phyloP scores from a whole-genome alignment of 2,329 filamentous ascomycete genomes.

The Apiospora aurea region DNA sequence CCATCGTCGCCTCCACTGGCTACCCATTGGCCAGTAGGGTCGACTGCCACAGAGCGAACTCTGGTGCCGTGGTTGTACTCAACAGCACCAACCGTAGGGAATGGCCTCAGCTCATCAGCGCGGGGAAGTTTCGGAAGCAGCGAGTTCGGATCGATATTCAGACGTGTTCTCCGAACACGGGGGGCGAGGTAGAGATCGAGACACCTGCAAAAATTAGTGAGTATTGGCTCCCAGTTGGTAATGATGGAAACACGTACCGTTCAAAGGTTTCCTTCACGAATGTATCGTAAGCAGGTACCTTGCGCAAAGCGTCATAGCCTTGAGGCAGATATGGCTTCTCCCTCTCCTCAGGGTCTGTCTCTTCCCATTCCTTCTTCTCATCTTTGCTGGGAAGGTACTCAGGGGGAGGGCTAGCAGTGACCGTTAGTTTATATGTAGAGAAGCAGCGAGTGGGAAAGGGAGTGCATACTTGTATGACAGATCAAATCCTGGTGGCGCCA shows the following conservation, averaged over 20 bases:
- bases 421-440: neutral
- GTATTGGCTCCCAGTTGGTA: neutral
- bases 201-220: conserved; percentile 53
- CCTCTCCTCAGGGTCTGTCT: conserved; percentile 86
- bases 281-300: conserved; percentile 87
- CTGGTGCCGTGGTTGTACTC: conserved; percentile 92
- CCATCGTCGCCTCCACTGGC: conserved; percentile 96
- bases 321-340: conserved; percentile 88
- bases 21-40: conserved; percentile 84
- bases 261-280: conserved; percentile 98
- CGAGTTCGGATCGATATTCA: conserved; percentile 96
- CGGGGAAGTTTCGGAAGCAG: conserved; percentile 91
- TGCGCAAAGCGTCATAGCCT: conserved; percentile 82
- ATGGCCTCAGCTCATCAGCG: conserved; percentile 92
- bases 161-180: conserved; percentile 89
- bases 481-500: conserved; percentile 91
- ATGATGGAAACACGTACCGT: conserved; percentile 49
- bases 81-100: conserved; percentile 88
- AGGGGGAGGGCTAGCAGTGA: conserved; percentile 70
- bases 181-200: conserved; percentile 95
- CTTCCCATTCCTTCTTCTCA: conserved; percentile 86
- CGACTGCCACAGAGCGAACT: conserved; percentile 83
- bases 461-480: conserved; percentile 78
- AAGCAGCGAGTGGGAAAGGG: neutral
- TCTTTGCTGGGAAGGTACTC: conserved; percentile 90